Evolutionary conservation across 169 alveolate genomes (phyloP), one percentile per base, ranked within the genome.

Genomic region (Babesia ovata): DNA sequence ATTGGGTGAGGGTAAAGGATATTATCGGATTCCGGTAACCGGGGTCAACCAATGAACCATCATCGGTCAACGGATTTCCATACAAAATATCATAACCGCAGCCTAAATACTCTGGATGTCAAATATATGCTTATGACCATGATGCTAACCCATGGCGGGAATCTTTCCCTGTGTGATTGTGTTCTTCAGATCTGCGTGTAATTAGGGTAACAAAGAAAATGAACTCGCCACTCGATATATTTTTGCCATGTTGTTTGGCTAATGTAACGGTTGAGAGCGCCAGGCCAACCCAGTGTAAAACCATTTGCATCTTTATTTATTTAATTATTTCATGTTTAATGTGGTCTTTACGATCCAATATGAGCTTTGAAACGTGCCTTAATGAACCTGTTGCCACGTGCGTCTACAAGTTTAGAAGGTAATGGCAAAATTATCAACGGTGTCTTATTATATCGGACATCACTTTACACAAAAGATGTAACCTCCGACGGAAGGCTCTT

Each of bases 11-110:
- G 13, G 76, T 65, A 52, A 90, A 85, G 42, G 87, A 75, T 4
- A 92, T 76, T 19, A 91, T 85, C 16, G 96, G 96, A n/a, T 88
- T 84, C 24, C 94, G 83, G 33, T 82, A 86, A 6, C 96, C 96
- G 21, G 96, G 96, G 73, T 92, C 96, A 1, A 91, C 90, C 63
- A 86, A 85, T 44, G 90, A 46, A 8, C 65, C 76, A 12, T 92
- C 85, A 56, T 92, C 96, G n/a, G 91, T 92, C 49, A 88, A 74
- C 21, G 96, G 96, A 62, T 91, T 92, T 4, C 96, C 96, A 69
- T 74, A 82, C 54, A 92, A 70, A 48, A 79, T 73, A 52, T 92
- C 95, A 76, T 92, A 92, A n/a, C 96, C 96, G 33, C 85, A 75
- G 13, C 96, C 96, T 8, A 92, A 75, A 70, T 88, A 92, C 52